Evolutionary conservation across 768 basidiomycete species (phyloP), one percentile per base, ranked within the genome.

Genomic region (Lactarius vividus): DNA sequence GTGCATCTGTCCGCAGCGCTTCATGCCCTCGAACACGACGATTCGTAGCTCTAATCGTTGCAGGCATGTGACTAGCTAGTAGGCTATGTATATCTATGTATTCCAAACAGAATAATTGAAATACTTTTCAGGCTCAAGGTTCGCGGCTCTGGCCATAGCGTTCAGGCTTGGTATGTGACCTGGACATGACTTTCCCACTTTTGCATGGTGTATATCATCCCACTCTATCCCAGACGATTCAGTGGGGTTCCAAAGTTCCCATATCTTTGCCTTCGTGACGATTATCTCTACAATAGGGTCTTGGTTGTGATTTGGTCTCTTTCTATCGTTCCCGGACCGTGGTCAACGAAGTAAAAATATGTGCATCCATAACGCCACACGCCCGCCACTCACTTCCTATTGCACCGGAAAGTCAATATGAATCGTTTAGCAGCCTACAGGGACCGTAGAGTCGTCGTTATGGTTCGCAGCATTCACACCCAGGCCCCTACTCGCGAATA

Each of bases 401-500:
- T 16, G 16, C 7, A 18, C 4, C 40, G 16, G n/a, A 52, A n/a
- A 13, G 13, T 11, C 4, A 26, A 23, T 13, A 26, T 15, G 10
- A 39, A 39, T 39, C 15, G 60, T 46, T 26, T 66, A 73, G 72
- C 77, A 77, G 31, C 71, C 74, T 7, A 70, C 42, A 44, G 76
- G 76, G 8, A 77, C 70, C 3, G 72, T 70, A 13, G 57, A 59
- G 65, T 76, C 74, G 68, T 80, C 75, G 18, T 64, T 68, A 69
- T 73, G 73, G 71, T 71, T 75, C 39, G 71, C 73, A 15, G 79
- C 79, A 39, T 73, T 73, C 29, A 78, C 65, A 4, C 83, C 83
- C n/a, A 85, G 77, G 4, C 84, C 84, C 44, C 80, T 78, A 66
- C 78, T 80, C 4, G 83, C 83, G 61, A 85, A 85, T 15, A 75